Evolutionary conservation across 176 grass and related monocot species (phyloP), one percentile per base, ranked within the genome.

Genomic region (Typha latifolia): DNA sequence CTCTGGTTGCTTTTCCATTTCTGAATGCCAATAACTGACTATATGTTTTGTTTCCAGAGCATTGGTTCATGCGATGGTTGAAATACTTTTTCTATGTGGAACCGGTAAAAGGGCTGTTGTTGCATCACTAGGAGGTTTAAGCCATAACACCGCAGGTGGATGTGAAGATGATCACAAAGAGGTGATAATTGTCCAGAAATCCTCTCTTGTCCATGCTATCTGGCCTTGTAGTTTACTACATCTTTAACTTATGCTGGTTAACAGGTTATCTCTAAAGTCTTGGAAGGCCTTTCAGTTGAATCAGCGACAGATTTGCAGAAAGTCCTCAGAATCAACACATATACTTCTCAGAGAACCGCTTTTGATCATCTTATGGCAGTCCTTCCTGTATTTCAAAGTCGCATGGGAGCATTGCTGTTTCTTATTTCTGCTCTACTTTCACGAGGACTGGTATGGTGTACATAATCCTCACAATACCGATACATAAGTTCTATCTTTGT

Each of bases 51-150:
- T 82, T 64, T 62, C 37, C 81, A 99, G 95, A 86, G 95, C 95
- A 78, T 78, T 99, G 76, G 89, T 99, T 90, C 86, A 90, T 78
- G 86, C 83, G 73, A 90, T 99, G 95, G 84, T 90, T 70, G 95
- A 99, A 72, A 90, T 99, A 77, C 87, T 99, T 69, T 99, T 99
- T 80, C 79, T 90, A 57, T 99, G 95, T 34, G 95, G 95, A 78
- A 63, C 64, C 73, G 84, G 79, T 43, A 87, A 85, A 74, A 77
- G 68, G 57, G 89, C 84, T 66, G 74, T 81, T 49, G 68, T 94
- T 50, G 81, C 86, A 78, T 90, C 74, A 23, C 81, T 99, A 69
- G 68, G 65, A 78, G 62, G 62, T 74, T 74, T 80, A 64, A 72
- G 48, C 37, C 77, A 77, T 78, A 29, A 23, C 71, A 67, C 61